Percentiles rank a stretch among this genome's conserved stretches.
Conservation (phyloP, 2,329 filamentous ascomycete species). For the Exophiala aquamarina region DNA sequence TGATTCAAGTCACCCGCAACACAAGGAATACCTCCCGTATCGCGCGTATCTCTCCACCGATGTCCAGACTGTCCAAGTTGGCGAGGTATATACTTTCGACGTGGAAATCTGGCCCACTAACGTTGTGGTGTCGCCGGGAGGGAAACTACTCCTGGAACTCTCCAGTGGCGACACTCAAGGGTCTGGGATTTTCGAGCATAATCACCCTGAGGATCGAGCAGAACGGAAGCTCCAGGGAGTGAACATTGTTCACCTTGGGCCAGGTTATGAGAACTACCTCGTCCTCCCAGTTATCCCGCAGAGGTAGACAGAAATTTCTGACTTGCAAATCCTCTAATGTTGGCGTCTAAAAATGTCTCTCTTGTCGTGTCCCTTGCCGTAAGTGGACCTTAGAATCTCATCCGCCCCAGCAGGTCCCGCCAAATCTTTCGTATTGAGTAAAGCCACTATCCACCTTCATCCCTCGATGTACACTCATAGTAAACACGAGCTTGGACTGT, state of each 20-base stretch:
- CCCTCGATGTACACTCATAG: too few relatives aligned
- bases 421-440: too few relatives aligned
- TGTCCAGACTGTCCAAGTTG: conserved; percentile 46
- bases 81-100: conserved; percentile 52
- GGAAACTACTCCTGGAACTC: conserved; percentile 30
- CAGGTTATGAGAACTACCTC: conserved; percentile 46
- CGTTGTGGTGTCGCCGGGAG: conserved; percentile 35
- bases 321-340: too few relatives aligned
- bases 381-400: too few relatives aligned
- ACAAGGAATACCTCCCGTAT: conserved; percentile 47
- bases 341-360: too few relatives aligned
- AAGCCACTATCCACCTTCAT: too few relatives aligned
- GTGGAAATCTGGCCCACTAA: conserved; percentile 43
- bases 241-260: conserved; percentile 51
- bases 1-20: conserved; percentile 39
- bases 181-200: conserved; percentile 49
- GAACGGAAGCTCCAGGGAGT: conserved; percentile 30
- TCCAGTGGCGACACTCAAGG: conserved; percentile 51
- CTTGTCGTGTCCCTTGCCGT: too few relatives aligned
- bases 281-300: conserved; percentile 48
- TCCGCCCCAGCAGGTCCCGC: too few relatives aligned
- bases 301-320: too few relatives aligned
- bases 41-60: conserved; percentile 52
- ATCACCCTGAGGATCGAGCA: conserved; percentile 27
- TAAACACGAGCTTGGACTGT: too few relatives aligned